Evolutionary conservation across 306 rosid genomes (phyloP).

Genomic region (Morella rubra): DNA sequence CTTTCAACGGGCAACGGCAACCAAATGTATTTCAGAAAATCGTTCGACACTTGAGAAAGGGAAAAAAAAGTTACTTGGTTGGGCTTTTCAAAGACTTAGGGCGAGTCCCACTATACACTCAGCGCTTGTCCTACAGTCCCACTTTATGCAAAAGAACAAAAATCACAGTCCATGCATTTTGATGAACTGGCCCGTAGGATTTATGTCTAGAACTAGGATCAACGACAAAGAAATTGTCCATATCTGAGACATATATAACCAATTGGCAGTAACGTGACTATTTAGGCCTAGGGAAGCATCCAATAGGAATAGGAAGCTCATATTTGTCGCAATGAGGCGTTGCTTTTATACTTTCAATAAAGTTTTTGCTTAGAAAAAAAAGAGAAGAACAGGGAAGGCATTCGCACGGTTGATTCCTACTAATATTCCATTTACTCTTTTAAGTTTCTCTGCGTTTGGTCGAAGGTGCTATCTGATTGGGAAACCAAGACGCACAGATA

Average conservation of each 20-base stretch:
- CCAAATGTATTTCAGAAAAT: neutral
- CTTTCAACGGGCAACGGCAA: no score
- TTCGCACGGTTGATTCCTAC: neutral
- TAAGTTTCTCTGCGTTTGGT: neutral
- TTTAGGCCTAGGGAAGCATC: no score
- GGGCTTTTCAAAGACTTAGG: neutral
- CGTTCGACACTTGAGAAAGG: fast-evolving
- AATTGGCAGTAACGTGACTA: no score
- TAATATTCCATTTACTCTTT: neutral
- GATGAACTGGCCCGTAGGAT: no score
- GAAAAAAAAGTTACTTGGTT: neutral
- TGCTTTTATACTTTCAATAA: no score
- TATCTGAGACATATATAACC: no score
- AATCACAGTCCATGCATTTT: no score
- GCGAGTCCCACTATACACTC: neutral
- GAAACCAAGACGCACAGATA: neutral
- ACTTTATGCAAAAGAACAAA: neutral
- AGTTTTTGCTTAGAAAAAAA: no score
- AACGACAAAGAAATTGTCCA: no score
- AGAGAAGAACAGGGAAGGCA: neutral
- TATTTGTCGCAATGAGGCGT: no score
- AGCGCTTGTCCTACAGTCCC: neutral
- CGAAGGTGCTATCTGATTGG: neutral
- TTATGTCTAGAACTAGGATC: no score
- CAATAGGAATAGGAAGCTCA: no score